Evolutionary conservation across 768 basidiomycete species (phyloP), one percentile per base, ranked within the genome.

Genomic region (Pulveroboletus sp.): DNA sequence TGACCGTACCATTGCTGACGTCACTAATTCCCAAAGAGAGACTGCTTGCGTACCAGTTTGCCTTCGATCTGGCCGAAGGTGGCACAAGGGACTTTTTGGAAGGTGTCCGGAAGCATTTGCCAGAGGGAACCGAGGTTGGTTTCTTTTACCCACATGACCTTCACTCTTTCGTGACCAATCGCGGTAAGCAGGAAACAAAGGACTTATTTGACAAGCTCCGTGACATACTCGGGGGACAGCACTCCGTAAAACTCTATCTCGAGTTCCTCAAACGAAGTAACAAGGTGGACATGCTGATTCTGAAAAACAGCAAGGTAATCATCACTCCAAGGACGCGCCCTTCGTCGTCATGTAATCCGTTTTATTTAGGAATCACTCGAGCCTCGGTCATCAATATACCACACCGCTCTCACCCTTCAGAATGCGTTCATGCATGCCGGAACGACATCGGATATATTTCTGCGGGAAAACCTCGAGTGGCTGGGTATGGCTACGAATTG

Each of bases 371-470:
- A 97, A 44, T 82, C 84, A 2, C 76, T 98, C 19, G 95, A 97
- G 62, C 81, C 93, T 23, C 87, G 95, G 31, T 94, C 91, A 20
- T 98, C 95, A 17, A 91, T 99, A 63, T 98, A 93, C 67, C 96
- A 99, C 71, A 93, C 92, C 6, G 93, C 96, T 5, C 80, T 99
- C 55, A 93, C 93, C 8, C 80, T 99, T 49, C 90, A 94, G 67
- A 97, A 99, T 68, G 93, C 96, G 2, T 98, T 94, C 68, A 94
- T 95, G 83, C 86, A 96, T 63, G 85, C 95, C n/a, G 96, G 96
- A 40, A 99, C 96, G 4, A 93, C 93, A 0, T 94, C 93, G 2
- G 96, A 99, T 62, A 65, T 79, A 22, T 99, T 98, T 73, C 75
- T 99, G 17, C 84, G 93, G 12, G 91, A 97, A 45, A 98, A 98